Percentiles rank a stretch among this genome's conserved stretches.
These are phyloP conservation scores for Blepharisma japonicum DNA, from an alignment of 73 alveolate species.

Conservation along the genomic window DNA sequence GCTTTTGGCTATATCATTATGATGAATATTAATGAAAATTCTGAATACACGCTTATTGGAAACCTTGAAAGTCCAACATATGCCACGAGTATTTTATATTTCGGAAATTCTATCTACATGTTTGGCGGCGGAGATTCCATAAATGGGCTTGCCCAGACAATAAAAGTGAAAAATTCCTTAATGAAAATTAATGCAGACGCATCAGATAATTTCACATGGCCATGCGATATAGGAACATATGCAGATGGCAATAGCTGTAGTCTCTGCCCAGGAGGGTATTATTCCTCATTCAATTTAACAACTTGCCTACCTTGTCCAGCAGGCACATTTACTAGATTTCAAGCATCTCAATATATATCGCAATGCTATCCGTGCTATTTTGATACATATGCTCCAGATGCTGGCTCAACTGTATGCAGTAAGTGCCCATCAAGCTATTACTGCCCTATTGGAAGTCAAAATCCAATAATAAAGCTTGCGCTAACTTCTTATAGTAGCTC, in stretches of 20 bases:
- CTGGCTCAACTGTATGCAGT: neutral
- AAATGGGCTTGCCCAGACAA: neutral
- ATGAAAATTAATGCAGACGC: neutral
- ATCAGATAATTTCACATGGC: neutral
- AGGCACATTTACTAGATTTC: neutral
- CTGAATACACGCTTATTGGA: neutral
- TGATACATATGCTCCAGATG: neutral
- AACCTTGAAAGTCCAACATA: neutral
- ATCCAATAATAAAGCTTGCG: neutral
- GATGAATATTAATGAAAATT: neutral
- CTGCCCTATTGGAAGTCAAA: slow-evolving; percentile 5
- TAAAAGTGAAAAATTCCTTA: neutral
- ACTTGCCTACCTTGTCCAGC: neutral
- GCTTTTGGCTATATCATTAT: neutral
- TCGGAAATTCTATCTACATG: neutral
- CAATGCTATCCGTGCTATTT: neutral
- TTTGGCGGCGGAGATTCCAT: slow-evolving; percentile 20
- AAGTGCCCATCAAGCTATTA: neutral
- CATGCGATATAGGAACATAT: neutral
- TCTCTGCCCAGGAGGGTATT: neutral
- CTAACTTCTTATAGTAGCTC: neutral
- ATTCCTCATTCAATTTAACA: neutral
- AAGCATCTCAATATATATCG: neutral
- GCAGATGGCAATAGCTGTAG: neutral
- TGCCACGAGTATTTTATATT: neutral